Base-by-base conservation (phyloP, 108 stramenopile species). In the Pseudonitzschia multistriata region DNA sequence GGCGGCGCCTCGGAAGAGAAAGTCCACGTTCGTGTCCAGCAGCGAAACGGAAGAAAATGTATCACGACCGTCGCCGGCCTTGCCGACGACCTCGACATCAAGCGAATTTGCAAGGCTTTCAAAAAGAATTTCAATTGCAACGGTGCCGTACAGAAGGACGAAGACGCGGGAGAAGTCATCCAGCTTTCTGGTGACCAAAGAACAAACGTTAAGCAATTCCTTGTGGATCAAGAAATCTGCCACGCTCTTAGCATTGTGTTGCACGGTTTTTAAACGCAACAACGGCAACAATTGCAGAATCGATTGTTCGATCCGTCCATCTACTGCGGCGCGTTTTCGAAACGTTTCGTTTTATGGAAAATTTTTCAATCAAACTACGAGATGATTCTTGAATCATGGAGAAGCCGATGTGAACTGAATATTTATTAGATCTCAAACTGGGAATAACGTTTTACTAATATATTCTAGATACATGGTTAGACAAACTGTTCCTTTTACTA, bases 121-220 rank as follows among this genome's bases (percentile, higher is more conserved):
- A 99, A 98, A 83, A 99, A 99, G 85, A 97, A 95, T 78, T 98
- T 98, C 82, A 81, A 80, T 60, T 99, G 98, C 76, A 99, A 99
- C 83, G 98, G 98, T 28, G 96, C 96, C 71, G 95, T 99, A 17
- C 94, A 93, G 63, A 94, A 92, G 49, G 98, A 98, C 68, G 84
- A 91, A 64, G 96, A 97, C 31, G 79, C 78, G 19, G 97, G 96
- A 25, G 97, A 99, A 71, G 93, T 99, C 62, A 97, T 99, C 81
- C 98, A 99, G 69, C 76, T 99, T 48, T 88, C 87, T 59, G 98
- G 98, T 37, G 98, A 99, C 83, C 98, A 99, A 72, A 75, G 98
- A 74, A 95, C 94, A 28, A 97, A 97, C 80, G 97, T 99, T 40
- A 91, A 92, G 78, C 84, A 86, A 60, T 99, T 99, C 75, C 79